Percentiles rank a stretch among this genome's conserved stretches.
Conservation (phyloP, 352 stramenopile species). For the Vaucheria bursata region DNA sequence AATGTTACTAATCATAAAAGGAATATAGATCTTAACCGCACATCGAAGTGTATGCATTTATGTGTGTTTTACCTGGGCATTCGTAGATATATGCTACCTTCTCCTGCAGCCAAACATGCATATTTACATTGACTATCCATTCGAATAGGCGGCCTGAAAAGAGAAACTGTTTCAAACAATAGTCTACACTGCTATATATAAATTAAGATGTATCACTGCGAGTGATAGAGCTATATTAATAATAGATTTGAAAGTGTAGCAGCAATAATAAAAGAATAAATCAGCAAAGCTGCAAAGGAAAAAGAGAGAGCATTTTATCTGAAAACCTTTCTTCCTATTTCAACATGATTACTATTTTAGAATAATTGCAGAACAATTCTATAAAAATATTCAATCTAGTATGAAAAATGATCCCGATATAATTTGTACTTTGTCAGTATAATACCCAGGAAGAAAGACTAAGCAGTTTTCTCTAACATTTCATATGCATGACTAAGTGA, state of each 20-base stretch:
- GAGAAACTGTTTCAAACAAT: not conserved
- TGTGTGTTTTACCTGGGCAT: constrained; percentile 3
- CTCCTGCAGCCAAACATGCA: constrained; percentile 16
- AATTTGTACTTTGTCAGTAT: too few species aligned
- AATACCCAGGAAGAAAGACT: too few species aligned
- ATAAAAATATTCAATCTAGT: too few species aligned
- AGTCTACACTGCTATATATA: not conserved
- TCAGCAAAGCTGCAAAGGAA: not conserved
- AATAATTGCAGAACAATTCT: too few species aligned
- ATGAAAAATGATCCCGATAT: too few species aligned
- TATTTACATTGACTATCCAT: constrained; percentile 40
- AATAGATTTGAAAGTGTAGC: not conserved
- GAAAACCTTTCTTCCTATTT: not conserved
- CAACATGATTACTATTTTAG: too few species aligned
- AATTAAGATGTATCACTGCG: not conserved
- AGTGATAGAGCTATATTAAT: not conserved
- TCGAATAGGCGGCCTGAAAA: constrained; percentile 11
- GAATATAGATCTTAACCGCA: too few species aligned
- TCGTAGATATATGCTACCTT: constrained; percentile 37
- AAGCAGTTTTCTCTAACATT: too few species aligned
- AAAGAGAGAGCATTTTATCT: not conserved
- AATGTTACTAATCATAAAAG: too few species aligned
- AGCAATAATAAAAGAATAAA: not conserved
- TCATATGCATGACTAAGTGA: too few species aligned
- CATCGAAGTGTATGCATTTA: too few species aligned